Evolutionary conservation across 2,329 filamentous ascomycete species (phyloP).

Genomic region (Trichoderma afroharzianum): DNA sequence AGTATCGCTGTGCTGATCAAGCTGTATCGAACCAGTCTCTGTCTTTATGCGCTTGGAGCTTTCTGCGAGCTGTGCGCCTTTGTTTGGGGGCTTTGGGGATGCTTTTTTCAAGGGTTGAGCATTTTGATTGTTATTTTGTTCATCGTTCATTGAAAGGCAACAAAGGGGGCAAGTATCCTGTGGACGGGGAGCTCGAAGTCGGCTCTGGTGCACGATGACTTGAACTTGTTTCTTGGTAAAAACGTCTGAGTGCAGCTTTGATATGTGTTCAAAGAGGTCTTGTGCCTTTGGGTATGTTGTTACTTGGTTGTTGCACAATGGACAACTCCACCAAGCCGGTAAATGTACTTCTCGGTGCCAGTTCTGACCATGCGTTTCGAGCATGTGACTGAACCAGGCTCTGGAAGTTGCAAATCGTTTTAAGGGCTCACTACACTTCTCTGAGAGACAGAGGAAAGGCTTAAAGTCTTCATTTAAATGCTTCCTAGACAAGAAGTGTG

Average conservation of each 20-base stretch:
- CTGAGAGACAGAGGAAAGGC: constrained; percentile 10
- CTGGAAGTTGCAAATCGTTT: constrained; percentile 12
- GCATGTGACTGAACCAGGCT: constrained; percentile 16
- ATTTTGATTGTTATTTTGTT: neutral
- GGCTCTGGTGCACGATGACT: neutral
- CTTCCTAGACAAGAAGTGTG: neutral
- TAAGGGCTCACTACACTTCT: constrained; percentile 7
- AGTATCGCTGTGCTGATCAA: neutral
- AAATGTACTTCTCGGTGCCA: constrained; percentile 17
- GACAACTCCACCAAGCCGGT: constrained; percentile 13
- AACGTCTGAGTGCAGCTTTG: neutral
- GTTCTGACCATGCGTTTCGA: constrained; percentile 5
- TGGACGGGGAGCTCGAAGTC: neutral
- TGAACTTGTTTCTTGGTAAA: neutral
- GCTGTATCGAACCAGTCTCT: neutral
- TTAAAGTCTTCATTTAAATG: neutral
- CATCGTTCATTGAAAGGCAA: constrained; percentile 1
- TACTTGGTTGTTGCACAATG: constrained; percentile 8
- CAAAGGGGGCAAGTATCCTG: neutral
- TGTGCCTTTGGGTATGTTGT: neutral
- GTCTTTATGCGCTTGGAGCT: neutral
- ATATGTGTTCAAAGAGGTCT: neutral
- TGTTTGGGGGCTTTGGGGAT: accelerated
- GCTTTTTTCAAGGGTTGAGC: neutral
- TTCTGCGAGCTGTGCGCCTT: neutral